These are phyloP conservation scores for Euphrasia arctica DNA, from an alignment of 305 asterid genomes.

Conservation along the genomic window DNA sequence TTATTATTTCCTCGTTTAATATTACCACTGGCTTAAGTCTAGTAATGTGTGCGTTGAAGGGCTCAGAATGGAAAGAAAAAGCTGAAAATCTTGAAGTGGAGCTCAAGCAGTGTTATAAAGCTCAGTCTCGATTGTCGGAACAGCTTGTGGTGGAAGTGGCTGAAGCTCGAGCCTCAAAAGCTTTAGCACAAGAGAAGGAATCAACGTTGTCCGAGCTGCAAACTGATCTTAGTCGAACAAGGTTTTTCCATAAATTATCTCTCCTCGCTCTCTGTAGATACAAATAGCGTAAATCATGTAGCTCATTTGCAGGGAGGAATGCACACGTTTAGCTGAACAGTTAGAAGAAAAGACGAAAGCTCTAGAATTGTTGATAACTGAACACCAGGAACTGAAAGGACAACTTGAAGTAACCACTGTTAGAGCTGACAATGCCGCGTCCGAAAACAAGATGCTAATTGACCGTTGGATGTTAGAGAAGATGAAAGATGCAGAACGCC, in stretches of 20 bases:
- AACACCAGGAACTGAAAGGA: conserved; percentile 66
- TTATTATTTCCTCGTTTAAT: conserved; percentile 13
- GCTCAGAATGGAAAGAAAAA: conserved; percentile 96
- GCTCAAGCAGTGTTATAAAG: conserved; percentile 95
- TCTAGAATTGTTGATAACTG: conserved; percentile 71
- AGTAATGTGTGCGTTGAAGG: conserved; percentile 41
- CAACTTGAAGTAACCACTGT: conserved; percentile 57
- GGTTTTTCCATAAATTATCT: conserved; percentile 36
- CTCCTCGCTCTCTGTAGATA: conserved; percentile 7
- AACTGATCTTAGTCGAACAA: conserved; percentile 63
- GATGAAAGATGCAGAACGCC: conserved; percentile 91
- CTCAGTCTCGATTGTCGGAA: conserved; percentile 87
- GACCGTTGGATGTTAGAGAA: conserved; percentile 93
- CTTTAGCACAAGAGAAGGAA: conserved; percentile 74
- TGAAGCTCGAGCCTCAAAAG: conserved; percentile 72
- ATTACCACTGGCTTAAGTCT: background rate
- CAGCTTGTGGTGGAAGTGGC: conserved; percentile 98
- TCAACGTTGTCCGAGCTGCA: conserved; percentile 54
- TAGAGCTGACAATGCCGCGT: conserved; percentile 64
- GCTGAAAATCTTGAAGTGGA: conserved; percentile 86
- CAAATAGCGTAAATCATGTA: conserved; percentile 5
- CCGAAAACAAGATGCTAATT: conserved; percentile 78
- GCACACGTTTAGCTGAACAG: conserved; percentile 51
- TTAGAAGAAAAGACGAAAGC: conserved; percentile 82
- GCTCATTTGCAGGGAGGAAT: conserved; percentile 65